Conservation (phyloP, 2,329 filamentous ascomycete genomes). For the Juglanconis sp. region DNA sequence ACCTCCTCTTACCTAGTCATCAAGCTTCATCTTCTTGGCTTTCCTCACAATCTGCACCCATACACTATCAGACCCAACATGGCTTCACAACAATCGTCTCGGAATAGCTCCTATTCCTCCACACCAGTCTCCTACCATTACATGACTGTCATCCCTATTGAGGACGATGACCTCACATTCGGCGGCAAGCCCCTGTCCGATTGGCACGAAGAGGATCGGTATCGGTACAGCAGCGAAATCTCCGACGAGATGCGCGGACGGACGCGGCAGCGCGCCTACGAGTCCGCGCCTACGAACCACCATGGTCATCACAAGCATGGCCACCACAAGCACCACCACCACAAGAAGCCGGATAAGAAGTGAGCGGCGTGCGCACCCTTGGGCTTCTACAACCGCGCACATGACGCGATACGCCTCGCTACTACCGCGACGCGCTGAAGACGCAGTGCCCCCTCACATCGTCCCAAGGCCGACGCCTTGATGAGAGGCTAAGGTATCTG, state of each 20-base stretch:
- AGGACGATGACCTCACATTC: slow-evolving; percentile 60
- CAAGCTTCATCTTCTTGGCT: too few relatives aligned
- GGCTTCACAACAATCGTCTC: slow-evolving; percentile 17
- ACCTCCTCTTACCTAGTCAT: too few relatives aligned
- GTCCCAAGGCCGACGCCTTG: too few relatives aligned
- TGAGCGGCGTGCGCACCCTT: neutral
- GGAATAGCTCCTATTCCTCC: slow-evolving; percentile 10
- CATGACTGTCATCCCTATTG: slow-evolving; percentile 53
- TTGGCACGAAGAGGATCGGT: slow-evolving; percentile 59
- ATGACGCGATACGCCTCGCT: neutral
- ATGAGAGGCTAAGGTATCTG: too few relatives aligned
- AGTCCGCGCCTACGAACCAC: slow-evolving; percentile 1
- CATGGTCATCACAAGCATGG: slow-evolving; percentile 20
- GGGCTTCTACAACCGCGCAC: neutral
- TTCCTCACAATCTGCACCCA: neutral
- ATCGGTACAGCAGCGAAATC: slow-evolving; percentile 36
- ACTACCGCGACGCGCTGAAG: neutral
- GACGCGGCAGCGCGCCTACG: slow-evolving; percentile 34
- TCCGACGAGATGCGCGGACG: slow-evolving; percentile 37
- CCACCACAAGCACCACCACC: slow-evolving; percentile 18
- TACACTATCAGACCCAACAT: neutral
- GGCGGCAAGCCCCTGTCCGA: slow-evolving; percentile 57
- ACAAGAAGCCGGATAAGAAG: slow-evolving; percentile 19
- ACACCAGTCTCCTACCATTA: slow-evolving; percentile 12
- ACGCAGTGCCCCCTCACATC: neutral